Base-by-base conservation (phyloP, 805 yeast genomes). In the Komagataella pastoris region DNA sequence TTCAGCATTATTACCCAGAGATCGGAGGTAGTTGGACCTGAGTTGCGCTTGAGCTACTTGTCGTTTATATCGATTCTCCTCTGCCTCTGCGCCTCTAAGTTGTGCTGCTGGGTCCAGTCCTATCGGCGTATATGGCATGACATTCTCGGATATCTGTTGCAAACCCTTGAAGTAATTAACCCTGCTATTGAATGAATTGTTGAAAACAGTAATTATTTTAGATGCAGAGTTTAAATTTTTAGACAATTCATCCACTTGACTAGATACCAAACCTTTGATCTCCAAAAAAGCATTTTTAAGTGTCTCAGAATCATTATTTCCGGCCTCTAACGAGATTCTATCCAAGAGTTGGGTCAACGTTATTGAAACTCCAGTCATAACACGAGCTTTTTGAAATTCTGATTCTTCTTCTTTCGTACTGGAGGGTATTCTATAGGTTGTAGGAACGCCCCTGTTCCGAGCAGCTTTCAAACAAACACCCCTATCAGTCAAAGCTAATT, bases 141-240 rank as follows among this genome's bases (percentile, higher is more conserved):
- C 90, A 46, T 81, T 81, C 65, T 93, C 98, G 0, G 97, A 88
- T 21, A 90, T 75, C 50, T 75, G 83, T 64, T 93, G 99, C 30
- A 93, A 73, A 54, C 88, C 90, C 58, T 81, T 80, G 68, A 83
- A 93, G 64, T 90, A 93, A 47, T 77, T 85, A 44, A 91, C 76
- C 50, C 91, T 79, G n/a, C 81, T 69, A 65, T 91, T 93, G 67
- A 82, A 91, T 0, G 86, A 74, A 36, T 76, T 75, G 55, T 88
- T 80, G 54, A 82, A 68, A 47, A 70, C 68, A 18, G 76, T 74
- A 46, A 77, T 71, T 12, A 76, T 59, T 45, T 74, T 72, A 30
- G 73, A 74, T 47, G 79, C 57, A 8, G 64, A 59, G 0, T 61
- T 61, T 36, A 72, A 57, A 17, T 74, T 65, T 30, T 70, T 65